A percentile compares a stretch with the other conserved stretches of the same genome.
phyloP scores from a whole-genome alignment of 2,329 filamentous ascomycete genomes.

The Diatrype stigma region DNA sequence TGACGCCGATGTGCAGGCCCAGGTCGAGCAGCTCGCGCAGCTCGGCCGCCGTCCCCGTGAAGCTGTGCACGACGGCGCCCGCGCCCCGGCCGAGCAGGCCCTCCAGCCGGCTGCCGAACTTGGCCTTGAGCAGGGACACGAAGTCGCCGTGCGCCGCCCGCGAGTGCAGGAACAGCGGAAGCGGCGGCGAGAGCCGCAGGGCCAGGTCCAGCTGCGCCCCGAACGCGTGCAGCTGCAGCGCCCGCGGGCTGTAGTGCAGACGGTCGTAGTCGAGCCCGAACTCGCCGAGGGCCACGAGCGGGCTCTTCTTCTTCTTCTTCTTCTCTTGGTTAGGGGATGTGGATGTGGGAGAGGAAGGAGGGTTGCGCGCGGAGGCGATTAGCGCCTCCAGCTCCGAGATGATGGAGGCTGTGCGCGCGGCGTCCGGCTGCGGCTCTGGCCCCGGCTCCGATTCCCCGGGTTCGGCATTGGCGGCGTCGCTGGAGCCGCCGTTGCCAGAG shows the following conservation, averaged over 20 bases:
- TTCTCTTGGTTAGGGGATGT: constrained; percentile 23
- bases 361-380: constrained; percentile 52
- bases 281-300: constrained; percentile 82
- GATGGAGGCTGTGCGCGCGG: constrained; percentile 41
- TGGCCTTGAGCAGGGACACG: constrained; percentile 63
- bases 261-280: constrained; percentile 96
- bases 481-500: no score
- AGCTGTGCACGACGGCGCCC: constrained; percentile 82
- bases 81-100: constrained; percentile 64
- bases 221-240: constrained; percentile 81
- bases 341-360: no score
- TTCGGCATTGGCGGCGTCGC: no score
- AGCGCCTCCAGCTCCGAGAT: constrained; percentile 61
- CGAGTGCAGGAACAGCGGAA: constrained; percentile 90
- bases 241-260: constrained; percentile 73
- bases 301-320: constrained; percentile 21
- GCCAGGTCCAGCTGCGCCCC: constrained; percentile 76
- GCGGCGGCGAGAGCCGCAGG: constrained; percentile 60
- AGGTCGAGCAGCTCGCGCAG: constrained; percentile 75
- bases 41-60: constrained; percentile 83
- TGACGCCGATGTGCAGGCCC: constrained; percentile 88
- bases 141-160: constrained; percentile 85
- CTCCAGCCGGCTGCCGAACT: constrained; percentile 56
- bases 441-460: no score
- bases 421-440: constrained; percentile 44